Evolutionary conservation across 441 rosid species (phyloP).

Genomic region (Pelargonium cotyledonis): DNA sequence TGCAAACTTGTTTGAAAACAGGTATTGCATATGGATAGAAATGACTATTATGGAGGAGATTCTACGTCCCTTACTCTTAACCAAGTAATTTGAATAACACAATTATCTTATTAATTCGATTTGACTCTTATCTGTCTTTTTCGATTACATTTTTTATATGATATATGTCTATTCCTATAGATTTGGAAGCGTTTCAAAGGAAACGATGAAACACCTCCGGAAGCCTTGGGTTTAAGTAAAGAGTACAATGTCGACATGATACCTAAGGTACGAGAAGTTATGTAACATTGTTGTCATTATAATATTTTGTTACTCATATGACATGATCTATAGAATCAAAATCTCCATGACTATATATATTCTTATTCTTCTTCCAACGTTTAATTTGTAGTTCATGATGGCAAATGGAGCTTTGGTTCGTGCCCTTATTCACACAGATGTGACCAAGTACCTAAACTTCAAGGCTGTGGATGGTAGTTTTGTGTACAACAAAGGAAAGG

Average conservation of each 20-base stretch:
- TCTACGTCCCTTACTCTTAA: slow-evolving; percentile 23
- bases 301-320: too few relatives aligned
- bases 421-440: slow-evolving; percentile 34
- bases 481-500: slow-evolving; percentile 52
- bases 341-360: too few relatives aligned
- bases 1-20: neutral
- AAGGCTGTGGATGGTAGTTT: slow-evolving; percentile 55
- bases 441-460: slow-evolving; percentile 39
- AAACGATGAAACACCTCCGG: slow-evolving; percentile 19
- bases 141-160: neutral
- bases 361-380: too few relatives aligned
- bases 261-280: slow-evolving; percentile 18
- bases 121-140: neutral
- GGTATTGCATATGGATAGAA: slow-evolving; percentile 28
- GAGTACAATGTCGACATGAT: slow-evolving; percentile 29
- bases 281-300: neutral
- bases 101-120: neutral
- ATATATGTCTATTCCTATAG: slow-evolving; percentile 6
- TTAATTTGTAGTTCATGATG: slow-evolving; percentile 40
- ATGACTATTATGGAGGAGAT: slow-evolving; percentile 28
- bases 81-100: slow-evolving; percentile 14
- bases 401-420: slow-evolving; percentile 49
- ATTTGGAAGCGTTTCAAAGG: slow-evolving; percentile 28
- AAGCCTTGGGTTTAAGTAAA: slow-evolving; percentile 19
- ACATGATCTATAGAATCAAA: neutral